These are phyloP conservation scores for Ottelia alismoides DNA, from an alignment of 106 monocot genomes.

Conservation along the genomic window DNA sequence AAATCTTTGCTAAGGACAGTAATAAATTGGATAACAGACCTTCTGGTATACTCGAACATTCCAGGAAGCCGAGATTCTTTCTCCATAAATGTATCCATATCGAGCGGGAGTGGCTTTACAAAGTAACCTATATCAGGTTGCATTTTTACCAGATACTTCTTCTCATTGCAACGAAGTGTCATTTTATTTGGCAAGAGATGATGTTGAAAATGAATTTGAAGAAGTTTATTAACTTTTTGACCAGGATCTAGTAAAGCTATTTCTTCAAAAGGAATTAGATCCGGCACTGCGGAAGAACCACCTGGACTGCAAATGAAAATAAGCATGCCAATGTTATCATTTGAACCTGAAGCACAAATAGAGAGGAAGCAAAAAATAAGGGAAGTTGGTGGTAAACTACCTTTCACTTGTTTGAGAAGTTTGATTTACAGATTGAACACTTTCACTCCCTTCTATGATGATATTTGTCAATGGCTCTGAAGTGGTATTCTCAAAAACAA, in stretches of 20 bases:
- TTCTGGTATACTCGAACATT: slow-evolving; percentile 84
- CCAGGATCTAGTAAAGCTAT: slow-evolving; percentile 51
- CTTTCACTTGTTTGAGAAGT: slow-evolving; percentile 42
- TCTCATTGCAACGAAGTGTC: slow-evolving; percentile 45
- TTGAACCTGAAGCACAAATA: neutral
- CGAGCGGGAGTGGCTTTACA: slow-evolving; percentile 46
- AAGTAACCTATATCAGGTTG: slow-evolving; percentile 97
- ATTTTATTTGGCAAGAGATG: slow-evolving; percentile 78
- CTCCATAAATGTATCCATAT: slow-evolving; percentile 33
- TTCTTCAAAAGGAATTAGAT: slow-evolving; percentile 51
- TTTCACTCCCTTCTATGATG: slow-evolving; percentile 32
- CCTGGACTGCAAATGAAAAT: slow-evolving; percentile 17
- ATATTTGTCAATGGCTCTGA: slow-evolving; percentile 42
- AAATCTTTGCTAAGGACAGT: too few relatives aligned
- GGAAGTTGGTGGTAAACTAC: slow-evolving; percentile 9
- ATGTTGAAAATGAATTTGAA: slow-evolving; percentile 74
- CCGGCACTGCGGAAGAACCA: slow-evolving; percentile 20
- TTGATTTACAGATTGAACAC: slow-evolving; percentile 21
- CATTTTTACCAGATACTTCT: slow-evolving; percentile 54
- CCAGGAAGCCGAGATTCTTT: slow-evolving; percentile 63
- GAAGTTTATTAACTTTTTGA: slow-evolving; percentile 37
- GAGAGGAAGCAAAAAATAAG: neutral
- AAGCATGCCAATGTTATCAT: neutral
- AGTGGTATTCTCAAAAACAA: slow-evolving; percentile 59
- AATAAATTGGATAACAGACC: slow-evolving; percentile 24